phyloP scores from a whole-genome alignment of 2,329 filamentous ascomycete species.

The Claviceps africana region DNA sequence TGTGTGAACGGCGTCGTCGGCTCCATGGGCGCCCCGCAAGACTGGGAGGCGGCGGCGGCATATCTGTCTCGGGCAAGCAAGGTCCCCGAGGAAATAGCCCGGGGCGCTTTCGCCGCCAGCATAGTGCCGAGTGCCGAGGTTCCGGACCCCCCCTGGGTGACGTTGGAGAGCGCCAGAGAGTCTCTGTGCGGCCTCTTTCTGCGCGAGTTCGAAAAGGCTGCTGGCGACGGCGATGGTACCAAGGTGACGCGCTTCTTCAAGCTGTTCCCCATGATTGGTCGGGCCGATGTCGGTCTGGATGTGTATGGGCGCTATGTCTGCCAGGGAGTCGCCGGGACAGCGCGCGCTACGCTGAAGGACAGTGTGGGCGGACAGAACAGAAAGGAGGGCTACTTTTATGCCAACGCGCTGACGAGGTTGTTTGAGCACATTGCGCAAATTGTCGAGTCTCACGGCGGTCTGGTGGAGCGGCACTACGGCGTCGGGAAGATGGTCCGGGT shows the following conservation, averaged over 20 bases:
- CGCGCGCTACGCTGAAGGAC: slow-evolving; percentile 66
- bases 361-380: slow-evolving; percentile 31
- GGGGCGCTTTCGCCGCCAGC: slow-evolving; percentile 74
- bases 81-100: slow-evolving; percentile 66
- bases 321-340: slow-evolving; percentile 76
- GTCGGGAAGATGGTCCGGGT: slow-evolving; percentile 86
- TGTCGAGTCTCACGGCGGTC: slow-evolving; percentile 74
- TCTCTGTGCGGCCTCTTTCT: slow-evolving; percentile 82
- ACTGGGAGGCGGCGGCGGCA: slow-evolving; percentile 92
- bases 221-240: slow-evolving; percentile 70
- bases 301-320: slow-evolving; percentile 95
- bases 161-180: slow-evolving; percentile 74
- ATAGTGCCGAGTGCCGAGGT: slow-evolving; percentile 95
- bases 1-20: slow-evolving; percentile 90
- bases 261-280: slow-evolving; percentile 83
- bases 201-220: slow-evolving; percentile 87
- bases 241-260: slow-evolving; percentile 97
- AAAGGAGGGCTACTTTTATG: slow-evolving; percentile 81
- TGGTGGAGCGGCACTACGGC: slow-evolving; percentile 92
- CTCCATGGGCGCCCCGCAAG: slow-evolving; percentile 93
- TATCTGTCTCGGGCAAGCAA: slow-evolving; percentile 75
- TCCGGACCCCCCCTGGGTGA: slow-evolving; percentile 77
- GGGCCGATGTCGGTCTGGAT: slow-evolving; percentile 78
- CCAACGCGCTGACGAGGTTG: slow-evolving; percentile 73
- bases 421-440: slow-evolving; percentile 98